Evolutionary conservation across 805 yeast species (phyloP).

Genomic region (Clavispora phyllophila): DNA sequence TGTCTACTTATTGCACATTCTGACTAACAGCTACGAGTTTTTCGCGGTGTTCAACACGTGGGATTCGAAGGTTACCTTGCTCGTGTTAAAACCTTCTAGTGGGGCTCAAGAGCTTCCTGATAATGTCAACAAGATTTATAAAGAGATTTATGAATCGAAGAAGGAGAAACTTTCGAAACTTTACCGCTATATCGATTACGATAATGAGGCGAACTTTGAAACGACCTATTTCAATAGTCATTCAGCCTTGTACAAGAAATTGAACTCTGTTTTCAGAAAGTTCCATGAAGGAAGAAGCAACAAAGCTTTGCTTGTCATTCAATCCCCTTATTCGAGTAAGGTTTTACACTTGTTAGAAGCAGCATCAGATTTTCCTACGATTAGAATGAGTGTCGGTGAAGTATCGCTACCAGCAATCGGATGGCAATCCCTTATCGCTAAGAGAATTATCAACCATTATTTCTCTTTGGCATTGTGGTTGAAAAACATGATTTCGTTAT

Average conservation of each 20-base stretch:
- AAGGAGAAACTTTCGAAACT: conserved; percentile 38
- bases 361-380: conserved; percentile 53
- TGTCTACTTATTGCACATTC: conserved; percentile 62
- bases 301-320: conserved; percentile 61
- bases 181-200: conserved; percentile 49
- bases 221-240: conserved; percentile 50
- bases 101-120: conserved; percentile 62
- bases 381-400: conserved; percentile 57
- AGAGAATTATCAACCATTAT: conserved; percentile 63
- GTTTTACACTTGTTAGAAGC: conserved; percentile 44
- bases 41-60: conserved; percentile 64
- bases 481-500: conserved; percentile 54
- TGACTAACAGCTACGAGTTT: conserved; percentile 70
- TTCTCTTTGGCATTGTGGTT: conserved; percentile 73
- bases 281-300: conserved; percentile 59
- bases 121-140: conserved; percentile 49
- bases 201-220: conserved; percentile 49
- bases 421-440: conserved; percentile 70
- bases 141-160: conserved; percentile 47
- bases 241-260: conserved; percentile 50
- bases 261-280: conserved; percentile 50
- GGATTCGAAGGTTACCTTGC: conserved; percentile 46
- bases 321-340: conserved; percentile 57
- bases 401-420: conserved; percentile 66
- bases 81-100: conserved; percentile 63